A percentile compares a stretch with the other conserved stretches of the same genome.
phyloP scores from a whole-genome alignment of 2,329 filamentous ascomycete species.

The Colletotrichum scovillei region DNA sequence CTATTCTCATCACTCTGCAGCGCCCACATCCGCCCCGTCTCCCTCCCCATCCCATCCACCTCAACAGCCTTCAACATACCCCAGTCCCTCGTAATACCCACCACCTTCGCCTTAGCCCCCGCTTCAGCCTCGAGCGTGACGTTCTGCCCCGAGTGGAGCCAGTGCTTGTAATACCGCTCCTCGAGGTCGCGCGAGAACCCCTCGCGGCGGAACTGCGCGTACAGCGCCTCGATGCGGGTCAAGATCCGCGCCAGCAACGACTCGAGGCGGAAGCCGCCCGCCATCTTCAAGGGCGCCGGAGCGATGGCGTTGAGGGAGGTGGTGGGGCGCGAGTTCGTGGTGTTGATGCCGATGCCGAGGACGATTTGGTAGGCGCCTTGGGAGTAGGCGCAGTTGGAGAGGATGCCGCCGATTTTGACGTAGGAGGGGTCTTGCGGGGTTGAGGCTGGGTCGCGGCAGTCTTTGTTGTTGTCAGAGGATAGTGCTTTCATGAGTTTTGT shows the following conservation, averaged over 20 bases:
- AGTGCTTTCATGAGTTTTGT: not conserved
- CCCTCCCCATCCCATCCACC: conserved; percentile 76
- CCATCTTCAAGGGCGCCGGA: conserved; percentile 50
- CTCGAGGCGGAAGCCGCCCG: conserved; percentile 73
- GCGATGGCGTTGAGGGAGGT: conserved; percentile 85
- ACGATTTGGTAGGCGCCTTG: conserved; percentile 84
- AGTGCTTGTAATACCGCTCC: conserved; percentile 80
- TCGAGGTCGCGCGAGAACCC: conserved; percentile 84
- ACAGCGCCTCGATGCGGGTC: conserved; percentile 80
- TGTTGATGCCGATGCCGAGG: conserved; percentile 88
- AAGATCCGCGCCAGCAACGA: conserved; percentile 85
- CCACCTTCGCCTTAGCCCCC: conserved; percentile 78
- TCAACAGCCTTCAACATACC: conserved; percentile 89
- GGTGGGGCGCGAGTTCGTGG: conserved; percentile 85
- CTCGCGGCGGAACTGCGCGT: conserved; percentile 76
- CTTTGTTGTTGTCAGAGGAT: conserved; percentile 45
- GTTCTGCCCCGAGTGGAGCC: conserved; percentile 83
- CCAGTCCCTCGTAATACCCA: conserved; percentile 93
- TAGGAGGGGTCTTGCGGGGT: conserved; percentile 64
- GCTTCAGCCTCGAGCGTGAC: conserved; percentile 84
- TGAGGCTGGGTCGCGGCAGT: conserved; percentile 73
- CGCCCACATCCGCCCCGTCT: conserved; percentile 82
- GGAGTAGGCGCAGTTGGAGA: conserved; percentile 88
- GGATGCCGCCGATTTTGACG: conserved; percentile 92
- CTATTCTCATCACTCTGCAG: conserved; percentile 98